Evolutionary conservation across 495 filamentous ascomycete genomes (phyloP).

Genomic region (Amorphotheca resinae): DNA sequence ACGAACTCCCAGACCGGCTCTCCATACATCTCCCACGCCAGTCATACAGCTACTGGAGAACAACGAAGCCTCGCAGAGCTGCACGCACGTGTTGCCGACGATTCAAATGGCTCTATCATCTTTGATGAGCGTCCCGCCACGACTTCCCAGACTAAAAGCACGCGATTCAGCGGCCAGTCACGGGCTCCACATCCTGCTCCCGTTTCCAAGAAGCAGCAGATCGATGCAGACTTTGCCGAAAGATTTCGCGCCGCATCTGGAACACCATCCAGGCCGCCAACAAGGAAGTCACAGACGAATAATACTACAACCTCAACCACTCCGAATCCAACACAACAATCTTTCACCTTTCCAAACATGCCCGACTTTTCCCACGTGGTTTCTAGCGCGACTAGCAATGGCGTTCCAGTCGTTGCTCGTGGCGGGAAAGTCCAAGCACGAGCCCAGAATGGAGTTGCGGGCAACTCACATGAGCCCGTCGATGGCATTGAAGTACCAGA

Average conservation of each 20-base stretch:
- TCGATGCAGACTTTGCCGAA: neutral
- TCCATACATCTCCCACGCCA: constrained; percentile 15
- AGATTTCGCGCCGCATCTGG: neutral
- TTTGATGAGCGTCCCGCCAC: constrained; percentile 20
- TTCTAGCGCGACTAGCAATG: constrained; percentile 21
- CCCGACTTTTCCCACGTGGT: constrained; percentile 28
- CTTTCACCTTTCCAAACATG: constrained; percentile 28
- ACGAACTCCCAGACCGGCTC: constrained; percentile 1
- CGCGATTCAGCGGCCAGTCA: constrained; percentile 5
- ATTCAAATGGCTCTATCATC: constrained; percentile 22
- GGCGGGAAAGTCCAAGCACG: neutral
- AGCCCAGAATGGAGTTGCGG: neutral
- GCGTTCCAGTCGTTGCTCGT: neutral
- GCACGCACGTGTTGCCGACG: constrained; percentile 24
- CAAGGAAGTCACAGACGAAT: neutral
- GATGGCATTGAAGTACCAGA: constrained; percentile 1
- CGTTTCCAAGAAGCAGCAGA: constrained; percentile 1
- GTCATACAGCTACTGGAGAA: constrained; percentile 9
- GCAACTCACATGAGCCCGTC: neutral
- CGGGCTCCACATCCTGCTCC: constrained; percentile 2
- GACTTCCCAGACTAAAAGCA: constrained; percentile 21
- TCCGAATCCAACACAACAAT: constrained; percentile 22
- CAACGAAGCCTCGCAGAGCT: constrained; percentile 21
- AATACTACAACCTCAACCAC: neutral
- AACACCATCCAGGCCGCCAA: neutral